Base-by-base conservation (phyloP, 2,329 filamentous ascomycete species). In the Paecilomyces variotii region DNA sequence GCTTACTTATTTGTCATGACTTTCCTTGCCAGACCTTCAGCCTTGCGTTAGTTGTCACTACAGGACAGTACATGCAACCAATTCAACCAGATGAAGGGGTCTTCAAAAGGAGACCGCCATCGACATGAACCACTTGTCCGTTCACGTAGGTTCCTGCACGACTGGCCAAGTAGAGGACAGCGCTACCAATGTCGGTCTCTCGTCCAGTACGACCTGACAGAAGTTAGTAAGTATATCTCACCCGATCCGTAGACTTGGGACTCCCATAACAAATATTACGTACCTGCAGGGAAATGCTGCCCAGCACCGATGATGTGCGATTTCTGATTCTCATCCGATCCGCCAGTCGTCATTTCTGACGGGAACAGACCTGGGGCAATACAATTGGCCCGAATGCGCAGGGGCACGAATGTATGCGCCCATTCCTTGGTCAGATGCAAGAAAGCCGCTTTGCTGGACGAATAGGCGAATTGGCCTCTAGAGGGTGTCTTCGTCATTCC, bases 341-440 rank as follows among this genome's bases (percentile, higher is more conserved):
- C 77, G 4, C 77, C 73, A 0, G 82, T 77, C 2, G 82, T 85
- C 80, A 85, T 84, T 69, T 84, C 81, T 12, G 76, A 79, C 0
- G 82, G 81, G 67, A 85, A 85, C 2, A 84, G 75, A 30, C 81
- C 81, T 0, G 82, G 83, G 2, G 82, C 80, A 62, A 85, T 83
- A 53, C 73, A 77, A 68, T 86, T 85, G 61, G 85, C 76, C 12
- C 82, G 72, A 56, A 85, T 79, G 68, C 83, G 82, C 55, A 84
- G 74, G 49, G 78, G 75, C n/a, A 78, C 75, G 28, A 85, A 76
- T 58, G 83, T 80, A 9, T 76, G 75, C 0, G 82, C 80, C 7
- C 85, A 73, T 74, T 84, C 77, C 63, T 79, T 79, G 27, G 79
- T 84, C 11, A 85, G 70, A 61, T 85, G 82, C 53, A 83, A 79